A percentile compares a stretch with the other conserved stretches of the same genome.
phyloP scores from a whole-genome alignment of 2,329 filamentous ascomycete genomes.

The Tothia fuscella region DNA sequence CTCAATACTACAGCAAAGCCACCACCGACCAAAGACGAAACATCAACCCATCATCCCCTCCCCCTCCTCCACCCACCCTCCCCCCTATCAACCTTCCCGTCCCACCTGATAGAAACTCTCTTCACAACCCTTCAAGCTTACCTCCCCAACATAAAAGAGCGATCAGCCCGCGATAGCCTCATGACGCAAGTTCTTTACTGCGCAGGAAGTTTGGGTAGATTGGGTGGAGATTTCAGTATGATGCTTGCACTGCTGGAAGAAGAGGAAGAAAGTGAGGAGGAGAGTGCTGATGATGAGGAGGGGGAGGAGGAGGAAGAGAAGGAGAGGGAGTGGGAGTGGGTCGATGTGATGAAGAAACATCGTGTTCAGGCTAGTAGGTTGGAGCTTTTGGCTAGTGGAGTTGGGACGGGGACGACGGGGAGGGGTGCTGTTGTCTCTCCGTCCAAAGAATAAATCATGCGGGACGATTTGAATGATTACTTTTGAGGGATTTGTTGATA shows the following conservation, averaged over 20 bases:
- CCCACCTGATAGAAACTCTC: constrained; percentile 71
- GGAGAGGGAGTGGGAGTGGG: constrained; percentile 54
- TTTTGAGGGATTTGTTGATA: no score
- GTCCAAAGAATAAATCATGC: no score
- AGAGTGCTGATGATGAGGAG: constrained; percentile 23
- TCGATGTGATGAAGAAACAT: constrained; percentile 79
- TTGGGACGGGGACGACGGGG: constrained; percentile 26
- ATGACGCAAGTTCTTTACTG: constrained; percentile 90
- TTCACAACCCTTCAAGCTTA: constrained; percentile 64
- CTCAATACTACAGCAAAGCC: constrained; percentile 16
- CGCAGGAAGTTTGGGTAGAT: constrained; percentile 74
- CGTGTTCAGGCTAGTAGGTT: constrained; percentile 69
- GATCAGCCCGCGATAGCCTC: constrained; percentile 70
- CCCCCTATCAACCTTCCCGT: constrained; percentile 69
- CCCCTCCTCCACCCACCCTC: constrained; percentile 51
- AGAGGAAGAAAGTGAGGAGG: constrained; percentile 26
- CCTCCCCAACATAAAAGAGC: constrained; percentile 70
- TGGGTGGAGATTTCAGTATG: constrained; percentile 88
- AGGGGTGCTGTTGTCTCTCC: no score
- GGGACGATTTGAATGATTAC: no score
- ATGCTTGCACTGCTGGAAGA: constrained; percentile 57
- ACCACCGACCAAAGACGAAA: constrained; percentile 15
- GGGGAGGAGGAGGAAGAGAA: constrained; percentile 14
- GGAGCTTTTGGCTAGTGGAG: constrained; percentile 41
- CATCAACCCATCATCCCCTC: constrained; percentile 18